These are phyloP conservation scores for Yarrowia phangngaensis DNA, from an alignment of 805 yeast species.

Conservation along the genomic window DNA sequence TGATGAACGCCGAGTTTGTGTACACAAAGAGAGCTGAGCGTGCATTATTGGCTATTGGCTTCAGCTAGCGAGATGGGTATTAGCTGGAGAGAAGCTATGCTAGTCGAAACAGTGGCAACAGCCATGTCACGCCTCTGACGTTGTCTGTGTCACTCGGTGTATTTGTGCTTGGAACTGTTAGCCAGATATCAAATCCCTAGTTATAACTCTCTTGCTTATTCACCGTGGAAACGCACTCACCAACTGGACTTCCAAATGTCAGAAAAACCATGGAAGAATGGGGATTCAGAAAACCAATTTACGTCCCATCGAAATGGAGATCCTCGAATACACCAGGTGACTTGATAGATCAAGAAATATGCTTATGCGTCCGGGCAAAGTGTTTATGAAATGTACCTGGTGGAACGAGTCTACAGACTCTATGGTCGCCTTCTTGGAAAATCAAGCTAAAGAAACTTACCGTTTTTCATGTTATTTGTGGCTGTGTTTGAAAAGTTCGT, in stretches of 20 bases:
- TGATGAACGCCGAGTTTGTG: too few species aligned
- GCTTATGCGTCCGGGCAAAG: conserved; percentile 30
- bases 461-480: too few species aligned
- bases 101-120: too few species aligned
- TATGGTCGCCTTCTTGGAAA: conserved; percentile 27
- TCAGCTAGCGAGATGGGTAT: too few species aligned
- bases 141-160: too few species aligned
- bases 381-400: conserved; percentile 32
- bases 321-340: conserved; percentile 8
- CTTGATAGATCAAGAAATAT: conserved; percentile 4
- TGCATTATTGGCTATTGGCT: too few species aligned
- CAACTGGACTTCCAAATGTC: not conserved
- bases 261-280: conserved; percentile 1
- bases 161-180: too few species aligned
- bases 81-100: too few species aligned
- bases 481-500: too few species aligned
- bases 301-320: conserved; percentile 27
- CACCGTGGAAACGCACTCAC: conserved; percentile 9
- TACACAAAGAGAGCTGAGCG: too few species aligned
- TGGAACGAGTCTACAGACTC: conserved; percentile 27
- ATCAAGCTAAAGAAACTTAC: conserved; percentile 4
- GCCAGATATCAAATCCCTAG: conserved; percentile 6
- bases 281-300: conserved; percentile 21
- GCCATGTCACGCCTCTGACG: too few species aligned
- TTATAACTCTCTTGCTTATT: conserved; percentile 3